Conservation (phyloP, 208 protist species). For the Leishmania major region DNA sequence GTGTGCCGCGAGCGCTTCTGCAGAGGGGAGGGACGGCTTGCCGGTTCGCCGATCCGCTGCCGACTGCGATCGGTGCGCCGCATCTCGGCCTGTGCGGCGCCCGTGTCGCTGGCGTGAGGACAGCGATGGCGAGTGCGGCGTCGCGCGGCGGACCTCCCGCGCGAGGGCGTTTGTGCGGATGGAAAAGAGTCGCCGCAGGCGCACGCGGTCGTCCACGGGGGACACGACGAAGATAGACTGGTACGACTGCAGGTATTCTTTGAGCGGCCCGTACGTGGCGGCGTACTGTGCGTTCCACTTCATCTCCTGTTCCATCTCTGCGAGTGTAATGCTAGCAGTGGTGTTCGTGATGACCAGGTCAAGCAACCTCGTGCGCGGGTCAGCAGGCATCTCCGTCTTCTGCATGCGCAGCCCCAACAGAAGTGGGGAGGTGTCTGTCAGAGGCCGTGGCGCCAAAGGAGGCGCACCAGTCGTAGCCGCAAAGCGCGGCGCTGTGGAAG, state of each 20-base stretch:
- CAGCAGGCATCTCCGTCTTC: slow-evolving; percentile 26
- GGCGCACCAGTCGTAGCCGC: background rate
- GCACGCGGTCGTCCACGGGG: slow-evolving; percentile 66
- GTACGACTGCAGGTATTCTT: slow-evolving; percentile 74
- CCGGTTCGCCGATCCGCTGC: slow-evolving; percentile 18
- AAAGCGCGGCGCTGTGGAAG: background rate
- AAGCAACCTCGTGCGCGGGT: slow-evolving; percentile 61
- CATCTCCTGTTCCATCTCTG: slow-evolving; percentile 46
- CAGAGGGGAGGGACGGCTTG: slow-evolving; percentile 29
- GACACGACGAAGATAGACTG: slow-evolving; percentile 82
- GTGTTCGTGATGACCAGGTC: slow-evolving; percentile 60
- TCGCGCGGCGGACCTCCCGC: slow-evolving; percentile 1
- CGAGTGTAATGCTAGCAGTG: slow-evolving; percentile 45
- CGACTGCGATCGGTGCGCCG: slow-evolving; percentile 6
- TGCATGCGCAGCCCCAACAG: slow-evolving; percentile 20
- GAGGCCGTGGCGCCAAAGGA: background rate
- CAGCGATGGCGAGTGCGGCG: slow-evolving; percentile 8
- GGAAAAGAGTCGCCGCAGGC: slow-evolving; percentile 41
- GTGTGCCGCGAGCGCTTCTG: slow-evolving; percentile 43
- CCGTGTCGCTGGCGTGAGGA: slow-evolving; percentile 11
- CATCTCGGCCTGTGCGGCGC: background rate
- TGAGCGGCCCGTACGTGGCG: slow-evolving; percentile 48
- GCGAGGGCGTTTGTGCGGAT: slow-evolving; percentile 13
- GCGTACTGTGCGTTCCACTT: slow-evolving; percentile 52
- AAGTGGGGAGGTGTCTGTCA: background rate